These are phyloP conservation scores for Rubroboletus pulcherrimus DNA, from an alignment of 768 basidiomycete genomes.

Conservation along the genomic window DNA sequence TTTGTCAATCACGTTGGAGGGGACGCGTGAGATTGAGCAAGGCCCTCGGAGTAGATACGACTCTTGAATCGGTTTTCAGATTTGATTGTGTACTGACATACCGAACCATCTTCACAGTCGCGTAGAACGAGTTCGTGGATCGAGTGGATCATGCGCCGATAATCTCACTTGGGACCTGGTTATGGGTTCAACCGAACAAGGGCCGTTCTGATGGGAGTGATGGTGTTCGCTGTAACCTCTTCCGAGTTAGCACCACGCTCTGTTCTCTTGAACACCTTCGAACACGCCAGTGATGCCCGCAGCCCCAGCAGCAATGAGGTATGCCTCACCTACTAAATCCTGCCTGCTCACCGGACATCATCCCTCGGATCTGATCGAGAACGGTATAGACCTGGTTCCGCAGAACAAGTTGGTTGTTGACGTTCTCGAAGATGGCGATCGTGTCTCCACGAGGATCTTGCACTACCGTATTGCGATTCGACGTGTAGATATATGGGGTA, in stretches of 20 bases:
- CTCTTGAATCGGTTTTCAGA: constrained; percentile 25
- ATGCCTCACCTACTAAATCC: constrained; percentile 46
- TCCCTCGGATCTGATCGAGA: constrained; percentile 60
- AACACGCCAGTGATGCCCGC: constrained; percentile 50
- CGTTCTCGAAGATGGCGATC: constrained; percentile 56
- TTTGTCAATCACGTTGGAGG: constrained; percentile 52
- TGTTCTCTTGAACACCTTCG: constrained; percentile 49
- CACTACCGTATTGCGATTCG: constrained; percentile 59
- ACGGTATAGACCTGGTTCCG: constrained; percentile 59
- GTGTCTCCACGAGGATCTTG: constrained; percentile 56
- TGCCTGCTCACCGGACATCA: constrained; percentile 49
- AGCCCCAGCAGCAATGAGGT: constrained; percentile 52
- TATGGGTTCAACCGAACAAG: constrained; percentile 41
- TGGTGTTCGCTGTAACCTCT: constrained; percentile 51
- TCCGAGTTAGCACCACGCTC: constrained; percentile 51
- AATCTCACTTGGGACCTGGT: neutral
- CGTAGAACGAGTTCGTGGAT: neutral
- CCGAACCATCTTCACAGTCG: no score
- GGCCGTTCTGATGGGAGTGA: constrained; percentile 47
- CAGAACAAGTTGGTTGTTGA: constrained; percentile 37
- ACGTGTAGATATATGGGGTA: constrained; percentile 56
- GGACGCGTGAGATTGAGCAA: constrained; percentile 68
- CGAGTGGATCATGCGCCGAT: neutral
- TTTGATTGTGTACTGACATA: no score
- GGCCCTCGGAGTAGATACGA: constrained; percentile 45